A percentile compares a stretch with the other conserved stretches of the same genome.
phyloP scores from a whole-genome alignment of 78 protist species.

The Parvularia atlantis region DNA sequence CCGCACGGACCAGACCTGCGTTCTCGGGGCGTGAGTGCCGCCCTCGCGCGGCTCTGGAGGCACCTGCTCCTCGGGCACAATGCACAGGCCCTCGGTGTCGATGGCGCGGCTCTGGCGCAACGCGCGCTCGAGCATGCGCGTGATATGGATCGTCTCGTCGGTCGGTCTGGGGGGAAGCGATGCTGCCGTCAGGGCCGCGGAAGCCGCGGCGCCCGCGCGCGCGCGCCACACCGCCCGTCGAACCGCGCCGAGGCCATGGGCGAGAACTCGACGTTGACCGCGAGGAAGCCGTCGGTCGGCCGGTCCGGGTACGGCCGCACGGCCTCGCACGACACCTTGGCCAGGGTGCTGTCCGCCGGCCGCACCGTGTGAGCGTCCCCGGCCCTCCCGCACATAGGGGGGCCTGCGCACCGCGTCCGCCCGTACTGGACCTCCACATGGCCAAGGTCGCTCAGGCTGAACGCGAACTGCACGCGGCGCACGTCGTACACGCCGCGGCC shows the following conservation, averaged over 20 bases:
- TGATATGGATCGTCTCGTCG: slow-evolving; percentile 3
- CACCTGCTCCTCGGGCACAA: slow-evolving; percentile 35
- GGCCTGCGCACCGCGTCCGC: not conserved
- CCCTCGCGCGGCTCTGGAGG: not conserved
- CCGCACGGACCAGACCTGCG: slow-evolving; percentile 33
- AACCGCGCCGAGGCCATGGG: slow-evolving; percentile 9
- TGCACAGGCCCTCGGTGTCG: slow-evolving; percentile 45
- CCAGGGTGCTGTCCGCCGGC: not conserved
- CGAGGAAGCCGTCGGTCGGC: slow-evolving; percentile 37
- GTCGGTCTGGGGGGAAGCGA: too few relatives aligned
- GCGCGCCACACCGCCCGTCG: too few relatives aligned
- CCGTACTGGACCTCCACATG: slow-evolving; percentile 31
- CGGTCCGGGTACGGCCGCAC: slow-evolving; percentile 25
- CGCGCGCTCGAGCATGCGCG: slow-evolving; percentile 23
- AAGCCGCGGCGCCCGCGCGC: too few relatives aligned
- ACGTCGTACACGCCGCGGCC: slow-evolving; percentile 7
- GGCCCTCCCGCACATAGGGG: too few relatives aligned
- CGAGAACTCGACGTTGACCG: not conserved
- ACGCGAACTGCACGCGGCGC: not conserved
- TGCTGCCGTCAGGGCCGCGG: too few relatives aligned
- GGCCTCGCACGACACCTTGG: not conserved
- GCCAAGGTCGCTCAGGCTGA: not conserved
- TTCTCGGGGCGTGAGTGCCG: too few relatives aligned
- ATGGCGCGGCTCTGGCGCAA: slow-evolving; percentile 22
- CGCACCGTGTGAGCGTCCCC: too few relatives aligned